Evolutionary conservation across 352 stramenopile species (phyloP).

Genomic region (Phytopythium aichiense): DNA sequence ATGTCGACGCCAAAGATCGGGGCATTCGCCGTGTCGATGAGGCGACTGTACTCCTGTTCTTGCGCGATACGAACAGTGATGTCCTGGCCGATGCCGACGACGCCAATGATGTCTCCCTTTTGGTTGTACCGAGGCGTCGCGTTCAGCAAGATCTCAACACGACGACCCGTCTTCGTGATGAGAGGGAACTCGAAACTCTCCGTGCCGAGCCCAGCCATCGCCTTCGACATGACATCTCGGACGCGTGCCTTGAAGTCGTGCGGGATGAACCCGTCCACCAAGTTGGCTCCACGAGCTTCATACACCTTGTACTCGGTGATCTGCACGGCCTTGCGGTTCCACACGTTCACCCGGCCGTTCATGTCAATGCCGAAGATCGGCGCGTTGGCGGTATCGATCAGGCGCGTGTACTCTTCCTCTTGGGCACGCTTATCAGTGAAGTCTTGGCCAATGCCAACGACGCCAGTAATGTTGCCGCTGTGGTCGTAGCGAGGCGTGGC

Average conservation of each 20-base stretch:
- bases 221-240: slow-evolving; percentile 57
- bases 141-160: slow-evolving; percentile 82
- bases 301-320: slow-evolving; percentile 89
- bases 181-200: slow-evolving; percentile 89
- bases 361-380: slow-evolving; percentile 89
- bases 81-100: slow-evolving; percentile 81
- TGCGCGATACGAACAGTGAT: slow-evolving; percentile 82
- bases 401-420: slow-evolving; percentile 79
- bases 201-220: slow-evolving; percentile 53
- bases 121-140: slow-evolving; percentile 80
- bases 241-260: slow-evolving; percentile 61
- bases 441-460: slow-evolving; percentile 78
- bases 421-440: slow-evolving; percentile 82
- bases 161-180: slow-evolving; percentile 72
- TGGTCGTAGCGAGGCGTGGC: slow-evolving; percentile 72
- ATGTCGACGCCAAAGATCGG: slow-evolving; percentile 87
- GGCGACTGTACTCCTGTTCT: slow-evolving; percentile 80
- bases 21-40: slow-evolving; percentile 88
- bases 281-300: slow-evolving; percentile 81
- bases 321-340: slow-evolving; percentile 88
- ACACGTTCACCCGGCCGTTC: slow-evolving; percentile 81
- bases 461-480: slow-evolving; percentile 62
- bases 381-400: slow-evolving; percentile 90
- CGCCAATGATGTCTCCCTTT: slow-evolving; percentile 72
- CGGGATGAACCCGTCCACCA: slow-evolving; percentile 91